phyloP scores from a whole-genome alignment of 129 eudicot species.

The Chrysanthemum makinoi region DNA sequence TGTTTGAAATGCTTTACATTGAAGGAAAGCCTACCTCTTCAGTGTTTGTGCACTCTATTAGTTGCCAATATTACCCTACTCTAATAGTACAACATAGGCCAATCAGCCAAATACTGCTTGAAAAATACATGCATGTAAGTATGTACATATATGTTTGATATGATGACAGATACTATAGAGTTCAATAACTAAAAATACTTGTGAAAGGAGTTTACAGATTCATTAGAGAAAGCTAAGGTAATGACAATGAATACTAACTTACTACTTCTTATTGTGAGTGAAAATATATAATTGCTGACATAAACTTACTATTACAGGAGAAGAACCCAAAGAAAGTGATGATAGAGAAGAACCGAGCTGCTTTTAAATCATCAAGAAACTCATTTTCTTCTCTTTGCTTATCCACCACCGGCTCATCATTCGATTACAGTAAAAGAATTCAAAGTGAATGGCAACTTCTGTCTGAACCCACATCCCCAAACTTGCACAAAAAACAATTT shows the following conservation, averaged over 20 bases:
- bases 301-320: constrained; percentile 34
- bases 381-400: constrained; percentile 67
- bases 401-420: constrained; percentile 48
- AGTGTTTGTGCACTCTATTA: too few species aligned
- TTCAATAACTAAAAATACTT: constrained; percentile 16
- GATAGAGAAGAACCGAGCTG: constrained; percentile 41
- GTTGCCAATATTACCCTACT: neutral
- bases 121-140: neutral
- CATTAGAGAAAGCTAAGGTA: constrained; percentile 38
- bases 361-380: constrained; percentile 59
- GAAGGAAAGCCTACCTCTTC: neutral
- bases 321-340: constrained; percentile 29
- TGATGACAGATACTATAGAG: neutral
- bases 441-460: constrained; percentile 26
- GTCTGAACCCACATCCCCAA: constrained; percentile 39
- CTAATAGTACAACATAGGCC: neutral
- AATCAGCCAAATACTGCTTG: neutral
- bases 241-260: constrained; percentile 16
- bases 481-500: constrained; percentile 27
- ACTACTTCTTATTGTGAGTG: neutral
- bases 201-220: constrained; percentile 35
- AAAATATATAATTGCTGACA: constrained; percentile 5
- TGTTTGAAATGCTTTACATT: too few species aligned
- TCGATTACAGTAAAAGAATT: constrained; percentile 28
- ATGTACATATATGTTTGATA: neutral